These are phyloP conservation scores for Lasiodiplodia citricola DNA, from an alignment of 2,329 filamentous ascomycete species.

Conservation along the genomic window DNA sequence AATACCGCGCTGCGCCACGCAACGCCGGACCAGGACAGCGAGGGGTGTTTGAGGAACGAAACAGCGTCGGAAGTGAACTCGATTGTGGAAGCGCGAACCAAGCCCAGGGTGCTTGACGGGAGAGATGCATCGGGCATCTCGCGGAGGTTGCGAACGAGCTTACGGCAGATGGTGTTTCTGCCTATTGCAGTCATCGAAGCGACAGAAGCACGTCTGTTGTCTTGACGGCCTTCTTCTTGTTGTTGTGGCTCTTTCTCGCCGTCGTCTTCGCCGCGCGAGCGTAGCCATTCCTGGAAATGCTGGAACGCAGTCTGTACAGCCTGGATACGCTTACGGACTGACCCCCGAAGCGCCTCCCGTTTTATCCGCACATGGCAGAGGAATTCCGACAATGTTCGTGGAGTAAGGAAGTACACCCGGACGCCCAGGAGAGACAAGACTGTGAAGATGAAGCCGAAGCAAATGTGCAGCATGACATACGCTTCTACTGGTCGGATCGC, in stretches of 20 bases:
- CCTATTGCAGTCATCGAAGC: neutral
- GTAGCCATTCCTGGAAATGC: neutral
- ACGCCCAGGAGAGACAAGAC: neutral
- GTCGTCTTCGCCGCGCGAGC: neutral
- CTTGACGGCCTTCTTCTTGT: too few relatives aligned
- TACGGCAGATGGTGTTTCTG: neutral
- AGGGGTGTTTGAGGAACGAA: slow-evolving; percentile 6
- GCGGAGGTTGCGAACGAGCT: neutral
- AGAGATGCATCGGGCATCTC: neutral
- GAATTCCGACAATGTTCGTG: neutral
- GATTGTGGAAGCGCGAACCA: neutral
- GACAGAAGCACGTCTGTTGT: neutral
- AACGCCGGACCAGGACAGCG: slow-evolving; percentile 5
- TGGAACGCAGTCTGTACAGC: neutral
- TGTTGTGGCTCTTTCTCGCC: neutral
- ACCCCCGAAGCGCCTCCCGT: neutral
- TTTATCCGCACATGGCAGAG: neutral
- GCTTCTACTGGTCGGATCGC: slow-evolving; percentile 32
- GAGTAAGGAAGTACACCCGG: neutral
- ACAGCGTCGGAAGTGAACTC: neutral
- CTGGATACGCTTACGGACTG: neutral
- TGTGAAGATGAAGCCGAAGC: slow-evolving; percentile 29
- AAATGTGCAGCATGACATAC: slow-evolving; percentile 35
- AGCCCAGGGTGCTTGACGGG: neutral
- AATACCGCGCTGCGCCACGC: slow-evolving; percentile 11